phyloP scores from a whole-genome alignment of 2,329 filamentous ascomycete genomes.

The Mollisia scopiformis region DNA sequence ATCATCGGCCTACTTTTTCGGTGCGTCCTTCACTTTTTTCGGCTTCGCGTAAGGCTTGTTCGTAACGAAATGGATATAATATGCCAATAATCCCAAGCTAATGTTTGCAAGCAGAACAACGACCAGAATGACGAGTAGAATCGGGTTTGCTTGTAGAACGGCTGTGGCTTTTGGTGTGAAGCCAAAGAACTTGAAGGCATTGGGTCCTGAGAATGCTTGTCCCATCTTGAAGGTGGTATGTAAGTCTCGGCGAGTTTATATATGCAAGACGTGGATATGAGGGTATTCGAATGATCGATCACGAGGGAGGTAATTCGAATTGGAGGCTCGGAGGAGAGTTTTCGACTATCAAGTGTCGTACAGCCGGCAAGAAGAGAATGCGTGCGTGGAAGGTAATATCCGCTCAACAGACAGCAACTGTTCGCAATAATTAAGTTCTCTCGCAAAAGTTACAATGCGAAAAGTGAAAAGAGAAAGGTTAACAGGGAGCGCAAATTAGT shows the following conservation, averaged over 20 bases:
- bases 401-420: constrained; percentile 14
- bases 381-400: constrained; percentile 9
- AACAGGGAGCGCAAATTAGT: constrained; percentile 23
- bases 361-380: neutral
- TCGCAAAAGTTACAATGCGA: neutral
- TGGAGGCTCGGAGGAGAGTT: neutral
- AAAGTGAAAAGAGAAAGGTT: neutral
- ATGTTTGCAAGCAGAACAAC: constrained; percentile 25
- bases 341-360: neutral
- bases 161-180: constrained; percentile 37
- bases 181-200: constrained; percentile 38
- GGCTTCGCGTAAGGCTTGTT: constrained; percentile 35
- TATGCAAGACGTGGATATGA: neutral
- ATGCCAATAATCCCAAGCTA: constrained; percentile 26
- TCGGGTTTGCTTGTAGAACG: constrained; percentile 32
- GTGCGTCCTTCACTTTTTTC: constrained; percentile 30
- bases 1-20: constrained; percentile 20
- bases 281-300: neutral
- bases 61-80: constrained; percentile 34
- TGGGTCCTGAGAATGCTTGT: constrained; percentile 35
- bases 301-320: neutral
- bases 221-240: constrained; percentile 27
- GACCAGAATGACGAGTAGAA: constrained; percentile 31
- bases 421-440: neutral
- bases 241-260: neutral